Evolutionary conservation across 2,329 filamentous ascomycete genomes (phyloP).

Genomic region (Sporothrix brunneoviolacea): DNA sequence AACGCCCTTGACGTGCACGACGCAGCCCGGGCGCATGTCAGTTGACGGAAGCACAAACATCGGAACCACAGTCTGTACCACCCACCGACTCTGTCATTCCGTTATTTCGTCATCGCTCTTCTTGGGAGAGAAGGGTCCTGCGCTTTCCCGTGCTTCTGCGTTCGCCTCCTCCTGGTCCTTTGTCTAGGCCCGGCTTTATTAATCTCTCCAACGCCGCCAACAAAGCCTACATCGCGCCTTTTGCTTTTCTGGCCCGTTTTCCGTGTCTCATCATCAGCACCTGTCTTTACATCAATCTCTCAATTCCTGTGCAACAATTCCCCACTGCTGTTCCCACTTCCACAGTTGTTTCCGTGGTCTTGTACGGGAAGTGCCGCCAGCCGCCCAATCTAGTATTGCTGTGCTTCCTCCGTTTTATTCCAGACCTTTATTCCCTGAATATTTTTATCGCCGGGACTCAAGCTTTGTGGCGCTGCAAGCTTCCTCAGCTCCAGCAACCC

Average conservation of each 20-base stretch:
- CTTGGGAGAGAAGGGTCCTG: no score
- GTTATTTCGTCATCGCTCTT: not conserved
- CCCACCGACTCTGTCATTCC: not conserved
- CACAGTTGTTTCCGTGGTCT: not conserved
- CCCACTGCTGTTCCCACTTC: not conserved
- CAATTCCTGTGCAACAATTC: no score
- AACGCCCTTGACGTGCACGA: not conserved
- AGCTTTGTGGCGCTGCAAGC: slow-evolving; percentile 6
- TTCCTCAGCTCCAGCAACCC: no score
- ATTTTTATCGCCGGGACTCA: slow-evolving; percentile 12
- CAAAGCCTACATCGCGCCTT: no score
- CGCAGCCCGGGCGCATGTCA: slow-evolving; percentile 4
- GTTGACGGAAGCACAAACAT: not conserved
- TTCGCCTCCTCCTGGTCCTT: no score
- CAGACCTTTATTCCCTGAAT: slow-evolving; percentile 5
- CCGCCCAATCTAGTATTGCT: not conserved
- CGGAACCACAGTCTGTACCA: not conserved
- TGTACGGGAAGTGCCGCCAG: slow-evolving; percentile 9
- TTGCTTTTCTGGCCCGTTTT: no score
- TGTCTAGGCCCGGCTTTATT: not conserved
- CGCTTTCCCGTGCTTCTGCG: no score
- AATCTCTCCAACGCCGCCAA: no score
- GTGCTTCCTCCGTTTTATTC: slow-evolving; percentile 11
- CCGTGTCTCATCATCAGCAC: no score
- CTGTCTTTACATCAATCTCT: no score